phyloP scores from a whole-genome alignment of 331 rosid genomes.

The Cucumis variabilis region DNA sequence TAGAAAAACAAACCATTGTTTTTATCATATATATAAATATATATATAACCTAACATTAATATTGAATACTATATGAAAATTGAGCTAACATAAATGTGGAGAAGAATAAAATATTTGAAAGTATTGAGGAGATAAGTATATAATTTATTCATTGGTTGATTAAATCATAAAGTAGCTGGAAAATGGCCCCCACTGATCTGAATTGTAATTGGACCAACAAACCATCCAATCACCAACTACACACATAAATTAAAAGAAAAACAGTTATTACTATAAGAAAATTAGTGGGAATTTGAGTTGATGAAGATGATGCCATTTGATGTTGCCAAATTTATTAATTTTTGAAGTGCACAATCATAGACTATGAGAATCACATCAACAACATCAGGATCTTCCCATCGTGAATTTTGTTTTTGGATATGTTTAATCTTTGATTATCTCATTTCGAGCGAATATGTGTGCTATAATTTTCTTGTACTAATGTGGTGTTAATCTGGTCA shows the following conservation, averaged over 20 bases:
- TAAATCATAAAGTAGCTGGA: background rate
- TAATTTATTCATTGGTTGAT: background rate
- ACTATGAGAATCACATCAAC: background rate
- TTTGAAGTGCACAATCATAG: constrained; percentile 12
- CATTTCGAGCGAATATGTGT: no score
- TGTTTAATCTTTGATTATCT: no score
- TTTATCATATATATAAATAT: background rate
- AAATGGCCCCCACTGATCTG: constrained; percentile 1
- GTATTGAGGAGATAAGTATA: background rate
- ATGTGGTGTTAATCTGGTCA: no score
- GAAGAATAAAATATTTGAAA: background rate
- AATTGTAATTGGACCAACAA: constrained; percentile 20
- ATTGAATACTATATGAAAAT: background rate
- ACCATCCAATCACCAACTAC: constrained; percentile 2
- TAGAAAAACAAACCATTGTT: no score
- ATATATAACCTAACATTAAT: background rate
- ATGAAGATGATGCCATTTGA: constrained; percentile 16
- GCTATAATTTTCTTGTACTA: no score
- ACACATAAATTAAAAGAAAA: background rate
- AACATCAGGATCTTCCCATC: background rate
- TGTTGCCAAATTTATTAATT: background rate
- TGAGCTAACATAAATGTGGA: background rate
- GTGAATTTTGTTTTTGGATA: no score
- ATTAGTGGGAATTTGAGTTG: background rate
- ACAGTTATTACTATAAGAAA: background rate